Percentiles rank a stretch among this genome's conserved stretches.
Evolutionary conservation across 192 early-diverging fungal species (phyloP).

Genomic region (Coemansia sp.): DNA sequence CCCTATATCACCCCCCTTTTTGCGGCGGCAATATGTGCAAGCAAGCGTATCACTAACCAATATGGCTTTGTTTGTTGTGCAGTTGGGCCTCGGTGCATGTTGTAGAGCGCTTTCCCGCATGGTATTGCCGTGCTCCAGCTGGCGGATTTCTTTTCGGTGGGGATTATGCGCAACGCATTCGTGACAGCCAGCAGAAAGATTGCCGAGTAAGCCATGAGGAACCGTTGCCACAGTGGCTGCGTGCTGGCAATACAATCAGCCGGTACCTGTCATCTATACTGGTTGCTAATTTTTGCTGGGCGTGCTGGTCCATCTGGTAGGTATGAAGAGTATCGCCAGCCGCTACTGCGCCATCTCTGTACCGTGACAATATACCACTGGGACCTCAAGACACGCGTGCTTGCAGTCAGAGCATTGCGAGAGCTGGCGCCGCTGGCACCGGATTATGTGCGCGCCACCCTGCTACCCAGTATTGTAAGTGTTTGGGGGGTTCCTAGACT

Average conservation of each 20-base stretch:
- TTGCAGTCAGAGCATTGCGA: slow-evolving; percentile 69
- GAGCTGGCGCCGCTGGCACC: slow-evolving; percentile 58
- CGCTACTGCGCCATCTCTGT: slow-evolving; percentile 67
- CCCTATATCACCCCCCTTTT: neutral
- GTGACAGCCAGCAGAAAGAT: slow-evolving; percentile 65
- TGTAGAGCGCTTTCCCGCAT: slow-evolving; percentile 79
- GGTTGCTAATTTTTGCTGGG: too few relatives aligned
- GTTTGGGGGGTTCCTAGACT: too few relatives aligned
- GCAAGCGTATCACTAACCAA: too few relatives aligned
- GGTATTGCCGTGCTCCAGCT: slow-evolving; percentile 87
- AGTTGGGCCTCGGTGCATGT: too few relatives aligned
- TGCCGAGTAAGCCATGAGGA: slow-evolving; percentile 51
- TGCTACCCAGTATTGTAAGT: slow-evolving; percentile 59
- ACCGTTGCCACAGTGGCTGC: too few relatives aligned
- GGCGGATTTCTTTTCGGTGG: slow-evolving; percentile 90
- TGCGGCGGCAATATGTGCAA: too few relatives aligned
- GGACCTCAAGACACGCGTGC: slow-evolving; percentile 74
- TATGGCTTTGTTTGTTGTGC: too few relatives aligned
- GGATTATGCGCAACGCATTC: slow-evolving; percentile 73
- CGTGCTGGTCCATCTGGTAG: too few relatives aligned
- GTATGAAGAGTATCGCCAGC: slow-evolving; percentile 68
- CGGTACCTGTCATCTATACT: neutral
- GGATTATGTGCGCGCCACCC: slow-evolving; percentile 45
- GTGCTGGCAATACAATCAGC: too few relatives aligned
- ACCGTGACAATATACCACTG: slow-evolving; percentile 71